A percentile compares a stretch with the other conserved stretches of the same genome.
Conservation (phyloP, 2,329 filamentous ascomycete species). For the Seiridium cupressi region DNA sequence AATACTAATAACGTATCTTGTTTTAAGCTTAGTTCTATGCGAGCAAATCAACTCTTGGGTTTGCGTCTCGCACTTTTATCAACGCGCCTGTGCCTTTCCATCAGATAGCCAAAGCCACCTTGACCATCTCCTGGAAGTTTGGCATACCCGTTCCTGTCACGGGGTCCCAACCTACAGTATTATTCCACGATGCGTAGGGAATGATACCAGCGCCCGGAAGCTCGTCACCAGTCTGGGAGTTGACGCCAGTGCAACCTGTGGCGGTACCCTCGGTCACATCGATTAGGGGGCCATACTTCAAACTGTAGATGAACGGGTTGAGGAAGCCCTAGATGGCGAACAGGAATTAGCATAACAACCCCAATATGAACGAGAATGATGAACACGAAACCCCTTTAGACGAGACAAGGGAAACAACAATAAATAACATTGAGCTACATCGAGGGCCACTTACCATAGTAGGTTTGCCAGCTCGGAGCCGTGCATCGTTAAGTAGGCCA, state of each 20-base stretch:
- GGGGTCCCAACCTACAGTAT: conserved; percentile 43
- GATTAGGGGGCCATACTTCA: conserved; percentile 7
- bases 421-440: too few relatives aligned
- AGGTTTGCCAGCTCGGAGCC: conserved; percentile 5
- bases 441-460: neutral
- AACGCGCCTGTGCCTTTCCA: neutral
- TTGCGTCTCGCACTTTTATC: too few relatives aligned
- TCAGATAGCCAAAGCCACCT: conserved; percentile 1
- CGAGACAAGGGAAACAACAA: too few relatives aligned
- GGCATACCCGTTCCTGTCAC: conserved; percentile 47
- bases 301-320: conserved; percentile 11
- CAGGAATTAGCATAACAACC: too few relatives aligned
- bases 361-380: too few relatives aligned
- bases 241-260: conserved; percentile 19
- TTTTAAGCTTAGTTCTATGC: too few relatives aligned
- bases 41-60: too few relatives aligned
- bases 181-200: conserved; percentile 27
- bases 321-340: conserved; percentile 3
- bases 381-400: too few relatives aligned
- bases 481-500: conserved; percentile 16
- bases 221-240: conserved; percentile 19
- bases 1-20: too few relatives aligned
- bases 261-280: conserved; percentile 21
- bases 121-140: neutral
- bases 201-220: conserved; percentile 23